Evolutionary conservation across 345 rosid genomes (phyloP).

Genomic region (Garcia nutans): DNA sequence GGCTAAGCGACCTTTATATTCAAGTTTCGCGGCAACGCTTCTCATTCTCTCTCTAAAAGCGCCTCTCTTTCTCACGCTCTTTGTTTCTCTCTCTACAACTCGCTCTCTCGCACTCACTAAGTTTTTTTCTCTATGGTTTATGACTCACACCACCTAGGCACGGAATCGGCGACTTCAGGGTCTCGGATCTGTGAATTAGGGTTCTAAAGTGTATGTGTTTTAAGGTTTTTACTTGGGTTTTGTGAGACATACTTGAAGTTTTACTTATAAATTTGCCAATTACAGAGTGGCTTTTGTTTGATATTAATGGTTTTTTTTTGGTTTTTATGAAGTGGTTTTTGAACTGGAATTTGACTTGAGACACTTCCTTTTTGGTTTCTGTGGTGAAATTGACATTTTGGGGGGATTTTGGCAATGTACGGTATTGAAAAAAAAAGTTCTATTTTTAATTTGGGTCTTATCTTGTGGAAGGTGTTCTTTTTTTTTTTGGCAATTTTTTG

Average conservation of each 20-base stretch:
- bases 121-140: constrained; percentile 9
- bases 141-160: constrained; percentile 17
- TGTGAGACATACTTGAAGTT: background rate
- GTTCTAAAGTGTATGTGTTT: constrained; percentile 23
- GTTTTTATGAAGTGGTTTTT: constrained; percentile 6
- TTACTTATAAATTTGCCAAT: background rate
- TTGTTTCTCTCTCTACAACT: constrained; percentile 24
- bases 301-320: constrained; percentile 8
- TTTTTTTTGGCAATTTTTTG: background rate
- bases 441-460: constrained; percentile 13
- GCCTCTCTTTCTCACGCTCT: constrained; percentile 22
- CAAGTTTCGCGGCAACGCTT: constrained; percentile 91
- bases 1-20: constrained; percentile 45
- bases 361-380: background rate
- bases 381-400: background rate
- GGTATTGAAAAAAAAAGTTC: background rate
- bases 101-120: constrained; percentile 17
- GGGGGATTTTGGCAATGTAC: background rate
- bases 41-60: constrained; percentile 14
- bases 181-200: constrained; percentile 48
- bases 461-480: background rate
- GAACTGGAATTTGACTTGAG: background rate
- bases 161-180: constrained; percentile 32
- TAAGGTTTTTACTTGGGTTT: constrained; percentile 11
- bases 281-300: background rate